Evolutionary conservation across 2,329 filamentous ascomycete species (phyloP), one percentile per base, ranked within the genome.

Genomic region (Aureobasidium melanogenum): DNA sequence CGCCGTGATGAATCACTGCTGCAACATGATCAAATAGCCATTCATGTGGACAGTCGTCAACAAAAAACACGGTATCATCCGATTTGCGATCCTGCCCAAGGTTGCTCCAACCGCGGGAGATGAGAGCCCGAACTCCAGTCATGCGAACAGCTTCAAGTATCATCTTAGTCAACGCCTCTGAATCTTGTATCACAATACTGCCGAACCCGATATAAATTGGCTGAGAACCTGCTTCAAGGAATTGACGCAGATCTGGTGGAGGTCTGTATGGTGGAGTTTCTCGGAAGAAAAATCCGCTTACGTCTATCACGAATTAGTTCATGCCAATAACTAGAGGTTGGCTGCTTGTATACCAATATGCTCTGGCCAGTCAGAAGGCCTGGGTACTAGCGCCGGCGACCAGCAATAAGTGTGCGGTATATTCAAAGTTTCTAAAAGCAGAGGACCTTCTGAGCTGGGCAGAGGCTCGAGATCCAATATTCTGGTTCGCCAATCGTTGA

Each of bases 21-120:
- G 71, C 67, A 14, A 75, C 70, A 28, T 67, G 65, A 22, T 68
- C 67, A 50, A 75, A 75, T 1, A 76, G 67, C 73, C 72, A 75
- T 28, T 62, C 63, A n/a, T n/a, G n/a, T 54, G 5, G 7, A 8
- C 15, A 54, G 50, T 19, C 22, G 19, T 28, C 2, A 28, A 28
- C 8, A 28, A 2, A 28, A 39, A 2, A 54, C 19, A n/a, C n/a
- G n/a, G n/a, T n/a, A n/a, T n/a, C n/a, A n/a, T n/a, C n/a, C n/a
- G n/a, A n/a, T n/a, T n/a, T n/a, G n/a, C n/a, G n/a, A n/a, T n/a
- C n/a, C n/a, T n/a, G n/a, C n/a, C n/a, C n/a, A n/a, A n/a, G n/a
- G 50, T 54, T 54, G 19, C 34, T 24, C 50, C 50, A 54, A 9
- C 50, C 50, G 10, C 28, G 39, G 0, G 50, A 54, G 19, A 54